Conservation (phyloP, 371 early-diverging fungal species). For the Mucor piriformis region DNA sequence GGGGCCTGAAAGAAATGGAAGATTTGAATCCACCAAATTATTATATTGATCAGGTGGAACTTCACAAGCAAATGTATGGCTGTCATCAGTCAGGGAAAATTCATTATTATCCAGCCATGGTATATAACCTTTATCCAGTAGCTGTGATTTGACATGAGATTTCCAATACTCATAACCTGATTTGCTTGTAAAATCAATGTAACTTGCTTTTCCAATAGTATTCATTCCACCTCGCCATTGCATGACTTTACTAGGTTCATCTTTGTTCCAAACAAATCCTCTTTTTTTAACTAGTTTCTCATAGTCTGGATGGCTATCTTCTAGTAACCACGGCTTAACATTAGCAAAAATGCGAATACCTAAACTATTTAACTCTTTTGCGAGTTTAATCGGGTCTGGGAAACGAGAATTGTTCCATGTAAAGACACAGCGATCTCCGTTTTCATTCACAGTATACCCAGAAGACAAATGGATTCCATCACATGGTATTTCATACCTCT, state of each 20-base stretch:
- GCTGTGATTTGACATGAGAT: conserved; percentile 33
- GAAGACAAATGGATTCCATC: conserved; percentile 66
- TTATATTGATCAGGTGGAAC: conserved; percentile 20
- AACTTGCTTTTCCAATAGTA: conserved; percentile 50
- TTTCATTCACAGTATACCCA: conserved; percentile 55
- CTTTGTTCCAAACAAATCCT: conserved; percentile 56
- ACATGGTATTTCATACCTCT: conserved; percentile 56
- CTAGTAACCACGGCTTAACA: conserved; percentile 67
- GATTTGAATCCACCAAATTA: neutral
- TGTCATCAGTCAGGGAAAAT: conserved; percentile 55
- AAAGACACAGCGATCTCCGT: conserved; percentile 63
- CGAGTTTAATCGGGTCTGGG: conserved; percentile 51
- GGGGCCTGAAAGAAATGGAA: neutral
- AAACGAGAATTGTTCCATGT: conserved; percentile 62
- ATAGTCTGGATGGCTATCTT: conserved; percentile 56
- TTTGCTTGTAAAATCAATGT: conserved; percentile 58
- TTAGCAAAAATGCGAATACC: conserved; percentile 64
- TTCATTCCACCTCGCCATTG: conserved; percentile 63
- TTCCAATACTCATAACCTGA: conserved; percentile 63
- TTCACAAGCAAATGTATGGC: conserved; percentile 31
- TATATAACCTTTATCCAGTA: conserved; percentile 57
- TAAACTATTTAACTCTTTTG: conserved; percentile 25
- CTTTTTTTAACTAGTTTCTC: conserved; percentile 18
- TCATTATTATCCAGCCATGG: conserved; percentile 72
- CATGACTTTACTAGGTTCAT: conserved; percentile 33